A percentile compares a stretch with the other conserved stretches of the same genome.
Conservation (phyloP, 73 alveolate species). For the Tetrahymena thermophila region DNA sequence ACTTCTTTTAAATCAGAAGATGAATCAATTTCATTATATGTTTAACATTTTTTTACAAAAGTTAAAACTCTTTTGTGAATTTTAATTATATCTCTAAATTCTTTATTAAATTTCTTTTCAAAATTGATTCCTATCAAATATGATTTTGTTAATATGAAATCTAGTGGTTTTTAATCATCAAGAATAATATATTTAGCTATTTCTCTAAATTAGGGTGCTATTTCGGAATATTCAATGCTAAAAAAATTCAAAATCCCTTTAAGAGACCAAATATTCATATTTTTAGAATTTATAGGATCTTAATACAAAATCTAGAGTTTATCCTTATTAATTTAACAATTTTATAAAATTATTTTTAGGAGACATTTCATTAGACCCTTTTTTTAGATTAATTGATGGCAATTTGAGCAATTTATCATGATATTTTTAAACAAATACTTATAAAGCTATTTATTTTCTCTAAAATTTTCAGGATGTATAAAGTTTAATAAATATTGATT, state of each 20-base stretch:
- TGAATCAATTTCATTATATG: too few relatives aligned
- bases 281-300: not conserved
- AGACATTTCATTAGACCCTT: not conserved
- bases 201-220: not conserved
- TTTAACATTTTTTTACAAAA: not conserved
- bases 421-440: not conserved
- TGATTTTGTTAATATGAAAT: not conserved
- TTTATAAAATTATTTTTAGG: not conserved
- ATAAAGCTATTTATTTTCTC: not conserved
- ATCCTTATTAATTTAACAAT: not conserved
- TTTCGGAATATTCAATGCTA: not conserved
- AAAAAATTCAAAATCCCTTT: not conserved
- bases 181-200: not conserved
- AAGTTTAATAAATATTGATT: not conserved
- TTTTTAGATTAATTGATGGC: not conserved
- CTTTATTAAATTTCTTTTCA: not conserved
- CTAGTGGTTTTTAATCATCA: not conserved
- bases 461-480: not conserved
- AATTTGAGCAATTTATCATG: not conserved
- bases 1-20: not conserved
- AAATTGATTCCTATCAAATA: not conserved
- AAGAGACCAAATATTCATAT: not conserved
- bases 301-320: not conserved
- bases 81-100: not conserved
- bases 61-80: not conserved